phyloP scores from a whole-genome alignment of 805 yeast genomes.

The Hermanozyma aechmeae region DNA sequence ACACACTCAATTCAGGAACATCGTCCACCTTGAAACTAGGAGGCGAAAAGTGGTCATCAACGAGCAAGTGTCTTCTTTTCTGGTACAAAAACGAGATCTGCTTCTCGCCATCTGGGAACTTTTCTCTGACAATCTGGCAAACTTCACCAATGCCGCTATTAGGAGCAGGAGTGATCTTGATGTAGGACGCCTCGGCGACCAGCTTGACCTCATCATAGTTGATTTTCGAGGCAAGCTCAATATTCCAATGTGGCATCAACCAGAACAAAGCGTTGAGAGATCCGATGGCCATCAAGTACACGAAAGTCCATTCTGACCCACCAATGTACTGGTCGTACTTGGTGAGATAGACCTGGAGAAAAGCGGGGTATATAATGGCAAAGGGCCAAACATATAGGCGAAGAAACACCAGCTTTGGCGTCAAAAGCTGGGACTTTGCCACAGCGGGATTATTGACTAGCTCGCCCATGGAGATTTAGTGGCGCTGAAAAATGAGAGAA shows the following conservation, averaged over 20 bases:
- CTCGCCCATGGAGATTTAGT: constrained; percentile 19
- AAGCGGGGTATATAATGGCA: constrained; percentile 65
- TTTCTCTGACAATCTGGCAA: constrained; percentile 48
- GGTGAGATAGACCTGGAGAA: constrained; percentile 51
- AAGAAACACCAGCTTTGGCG: constrained; percentile 47
- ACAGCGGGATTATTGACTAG: constrained; percentile 68
- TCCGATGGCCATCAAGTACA: constrained; percentile 64
- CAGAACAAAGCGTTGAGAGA: constrained; percentile 68
- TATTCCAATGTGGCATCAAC: constrained; percentile 93
- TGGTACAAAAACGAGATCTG: constrained; percentile 78
- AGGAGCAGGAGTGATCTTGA: constrained; percentile 72
- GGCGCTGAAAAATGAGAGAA: no score
- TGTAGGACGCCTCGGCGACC: constrained; percentile 57
- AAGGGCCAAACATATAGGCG: constrained; percentile 85
- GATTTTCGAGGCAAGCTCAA: constrained; percentile 58
- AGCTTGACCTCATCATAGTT: constrained; percentile 49
- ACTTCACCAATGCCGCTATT: constrained; percentile 84
- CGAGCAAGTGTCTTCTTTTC: constrained; percentile 79
- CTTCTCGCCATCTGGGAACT: constrained; percentile 44
- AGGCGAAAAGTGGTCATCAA: constrained; percentile 59
- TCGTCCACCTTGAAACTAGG: constrained; percentile 70
- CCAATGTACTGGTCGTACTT: constrained; percentile 76
- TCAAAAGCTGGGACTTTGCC: constrained; percentile 62
- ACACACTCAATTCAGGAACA: constrained; percentile 43
- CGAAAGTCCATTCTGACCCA: constrained; percentile 95